Conservation (phyloP, 2,329 filamentous ascomycete species). For the Hymenoscyphus linearis region DNA sequence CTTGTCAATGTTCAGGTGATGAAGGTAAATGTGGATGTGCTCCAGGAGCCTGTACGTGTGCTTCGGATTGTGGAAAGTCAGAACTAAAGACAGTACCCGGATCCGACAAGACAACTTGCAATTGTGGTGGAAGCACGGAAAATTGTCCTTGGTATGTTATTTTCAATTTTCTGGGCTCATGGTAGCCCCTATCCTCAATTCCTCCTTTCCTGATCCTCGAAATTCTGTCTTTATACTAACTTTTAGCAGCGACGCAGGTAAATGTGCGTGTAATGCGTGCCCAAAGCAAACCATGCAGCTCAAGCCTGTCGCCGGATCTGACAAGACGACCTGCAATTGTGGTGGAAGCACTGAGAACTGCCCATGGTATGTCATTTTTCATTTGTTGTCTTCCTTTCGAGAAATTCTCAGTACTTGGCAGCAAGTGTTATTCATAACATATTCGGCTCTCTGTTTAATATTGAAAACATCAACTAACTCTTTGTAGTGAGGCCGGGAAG, state of each 20-base stretch:
- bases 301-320: slow-evolving; percentile 29
- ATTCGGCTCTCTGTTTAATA: too few relatives aligned
- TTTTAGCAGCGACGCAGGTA: slow-evolving; percentile 27
- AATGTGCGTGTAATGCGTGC: slow-evolving; percentile 37
- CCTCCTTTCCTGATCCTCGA: slow-evolving; percentile 9
- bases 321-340: not conserved
- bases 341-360: not conserved
- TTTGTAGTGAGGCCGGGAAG: slow-evolving; percentile 24
- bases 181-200: slow-evolving; percentile 34
- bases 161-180: slow-evolving; percentile 20
- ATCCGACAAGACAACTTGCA: slow-evolving; percentile 36
- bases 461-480: slow-evolving; percentile 27
- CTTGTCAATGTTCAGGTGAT: slow-evolving; percentile 32
- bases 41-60: slow-evolving; percentile 36
- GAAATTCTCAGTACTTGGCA: too few relatives aligned
- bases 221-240: not conserved
- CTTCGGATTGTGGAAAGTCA: slow-evolving; percentile 32
- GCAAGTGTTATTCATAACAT: too few relatives aligned
- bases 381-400: too few relatives aligned
- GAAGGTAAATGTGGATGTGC: slow-evolving; percentile 33
- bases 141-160: slow-evolving; percentile 30
- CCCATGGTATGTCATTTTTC: not conserved
- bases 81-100: slow-evolving; percentile 35
- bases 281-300: slow-evolving; percentile 36
- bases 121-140: slow-evolving; percentile 33